Conservation (phyloP, 352 stramenopile species). For the Plasmopara halstedii region DNA sequence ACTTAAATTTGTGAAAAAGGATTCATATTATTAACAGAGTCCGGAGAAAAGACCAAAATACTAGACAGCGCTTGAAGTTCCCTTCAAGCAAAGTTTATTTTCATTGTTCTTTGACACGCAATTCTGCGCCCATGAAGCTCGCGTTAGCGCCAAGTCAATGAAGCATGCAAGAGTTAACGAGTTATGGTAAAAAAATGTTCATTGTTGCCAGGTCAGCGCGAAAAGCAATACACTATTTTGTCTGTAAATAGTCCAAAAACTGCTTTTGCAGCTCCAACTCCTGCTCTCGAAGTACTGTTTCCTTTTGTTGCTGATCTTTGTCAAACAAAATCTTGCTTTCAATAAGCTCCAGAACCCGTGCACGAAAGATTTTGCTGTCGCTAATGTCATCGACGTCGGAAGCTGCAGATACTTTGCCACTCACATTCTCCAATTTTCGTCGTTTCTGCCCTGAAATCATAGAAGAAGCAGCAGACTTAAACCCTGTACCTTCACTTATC, state of each 20-base stretch:
- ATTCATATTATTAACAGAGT: no score
- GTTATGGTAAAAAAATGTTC: no score
- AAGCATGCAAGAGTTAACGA: no score
- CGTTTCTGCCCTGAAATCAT: constrained; percentile 13
- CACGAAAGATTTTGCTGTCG: constrained; percentile 46
- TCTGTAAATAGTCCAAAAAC: constrained; percentile 77
- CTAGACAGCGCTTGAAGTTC: no score
- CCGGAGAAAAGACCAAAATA: no score
- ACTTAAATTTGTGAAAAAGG: no score
- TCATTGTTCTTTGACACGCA: neutral
- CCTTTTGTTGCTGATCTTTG: constrained; percentile 68
- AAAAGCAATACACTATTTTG: constrained; percentile 31
- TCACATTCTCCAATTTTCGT: constrained; percentile 18
- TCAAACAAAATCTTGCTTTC: constrained; percentile 81
- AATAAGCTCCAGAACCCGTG: constrained; percentile 59
- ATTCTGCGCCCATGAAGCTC: neutral
- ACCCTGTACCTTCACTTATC: constrained; percentile 8
- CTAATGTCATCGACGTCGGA: constrained; percentile 5
- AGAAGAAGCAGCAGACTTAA: neutral
- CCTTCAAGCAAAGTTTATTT: constrained; percentile 3
- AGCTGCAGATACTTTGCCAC: neutral
- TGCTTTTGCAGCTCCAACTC: constrained; percentile 79
- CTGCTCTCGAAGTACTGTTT: constrained; percentile 68
- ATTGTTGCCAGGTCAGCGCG: neutral
- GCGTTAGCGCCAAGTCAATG: neutral